Evolutionary conservation across 108 stramenopile species (phyloP).

Genomic region (Cyclotella sp.): DNA sequence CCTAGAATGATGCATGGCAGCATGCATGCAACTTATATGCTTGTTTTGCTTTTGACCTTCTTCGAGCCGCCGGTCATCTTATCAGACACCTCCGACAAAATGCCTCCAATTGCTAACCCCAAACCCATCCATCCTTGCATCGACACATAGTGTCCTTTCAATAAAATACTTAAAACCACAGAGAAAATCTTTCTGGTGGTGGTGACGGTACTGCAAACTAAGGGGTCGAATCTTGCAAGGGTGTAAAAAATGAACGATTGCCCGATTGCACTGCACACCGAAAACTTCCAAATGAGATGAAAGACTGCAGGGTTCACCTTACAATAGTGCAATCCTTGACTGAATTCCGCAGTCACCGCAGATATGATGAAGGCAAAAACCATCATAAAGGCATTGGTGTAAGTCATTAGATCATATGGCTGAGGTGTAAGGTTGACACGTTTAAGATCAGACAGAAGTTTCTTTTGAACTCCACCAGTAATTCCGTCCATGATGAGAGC

Average conservation of each 20-base stretch:
- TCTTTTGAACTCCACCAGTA: constrained; percentile 76
- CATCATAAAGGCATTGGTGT: constrained; percentile 84
- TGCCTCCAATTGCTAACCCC: constrained; percentile 66
- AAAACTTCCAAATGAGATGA: constrained; percentile 71
- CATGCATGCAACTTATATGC: constrained; percentile 7
- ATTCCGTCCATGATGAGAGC: constrained; percentile 75
- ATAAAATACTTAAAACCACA: constrained; percentile 77
- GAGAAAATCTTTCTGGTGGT: constrained; percentile 96
- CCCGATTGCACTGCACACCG: constrained; percentile 83
- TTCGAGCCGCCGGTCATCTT: constrained; percentile 41
- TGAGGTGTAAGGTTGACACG: constrained; percentile 55
- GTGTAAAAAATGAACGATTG: constrained; percentile 96
- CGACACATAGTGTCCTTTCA: constrained; percentile 74
- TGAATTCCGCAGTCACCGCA: constrained; percentile 59
- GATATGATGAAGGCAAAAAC: constrained; percentile 61
- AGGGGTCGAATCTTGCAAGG: constrained; percentile 85
- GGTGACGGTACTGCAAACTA: constrained; percentile 92
- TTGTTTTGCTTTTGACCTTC: constrained; percentile 42
- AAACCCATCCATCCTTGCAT: constrained; percentile 71
- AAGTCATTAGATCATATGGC: constrained; percentile 90
- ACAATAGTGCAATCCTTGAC: constrained; percentile 59
- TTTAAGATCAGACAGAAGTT: constrained; percentile 62
- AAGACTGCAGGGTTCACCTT: constrained; percentile 63
- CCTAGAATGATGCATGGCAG: not conserved
- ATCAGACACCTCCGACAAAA: constrained; percentile 63